These are phyloP conservation scores for Hypoxylon sp. DNA, from an alignment of 2,329 filamentous ascomycete genomes.

Conservation along the genomic window DNA sequence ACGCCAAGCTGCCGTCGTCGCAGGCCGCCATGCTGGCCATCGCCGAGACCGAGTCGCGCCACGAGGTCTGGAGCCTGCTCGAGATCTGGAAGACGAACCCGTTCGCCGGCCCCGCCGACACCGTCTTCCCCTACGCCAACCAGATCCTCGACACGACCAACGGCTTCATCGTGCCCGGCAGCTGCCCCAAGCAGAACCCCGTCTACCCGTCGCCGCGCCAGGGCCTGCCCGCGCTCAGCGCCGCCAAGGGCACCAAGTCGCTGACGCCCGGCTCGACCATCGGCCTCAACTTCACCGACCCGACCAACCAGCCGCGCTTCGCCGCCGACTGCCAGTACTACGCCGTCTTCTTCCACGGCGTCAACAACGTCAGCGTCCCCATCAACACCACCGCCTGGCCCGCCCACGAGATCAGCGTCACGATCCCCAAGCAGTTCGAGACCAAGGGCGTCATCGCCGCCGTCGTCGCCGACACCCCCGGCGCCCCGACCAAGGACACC, in stretches of 20 bases:
- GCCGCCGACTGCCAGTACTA: constrained; percentile 45
- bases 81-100: constrained; percentile 51
- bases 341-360: constrained; percentile 52
- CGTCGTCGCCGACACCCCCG: constrained; percentile 48
- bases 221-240: constrained; percentile 45
- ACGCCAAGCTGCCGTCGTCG: constrained; percentile 45
- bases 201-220: constrained; percentile 49
- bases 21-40: constrained; percentile 49
- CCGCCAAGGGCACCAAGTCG: constrained; percentile 37
- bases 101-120: constrained; percentile 52
- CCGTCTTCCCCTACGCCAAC: constrained; percentile 53
- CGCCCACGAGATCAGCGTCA: constrained; percentile 42
- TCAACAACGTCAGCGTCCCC: constrained; percentile 48
- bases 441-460: constrained; percentile 49
- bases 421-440: constrained; percentile 49
- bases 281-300: constrained; percentile 44
- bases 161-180: constrained; percentile 35
- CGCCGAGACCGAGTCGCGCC: constrained; percentile 49
- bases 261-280: constrained; percentile 46
- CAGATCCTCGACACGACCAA: constrained; percentile 51
- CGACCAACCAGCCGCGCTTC: constrained; percentile 41
- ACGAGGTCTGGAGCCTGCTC: constrained; percentile 53
- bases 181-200: constrained; percentile 49
- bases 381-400: constrained; percentile 44
- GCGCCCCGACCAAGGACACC: constrained; percentile 48